Percentiles rank a stretch among this genome's conserved stretches.
Conservation (phyloP, 2,329 filamentous ascomycete species). For the Aspergillus proliferans region DNA sequence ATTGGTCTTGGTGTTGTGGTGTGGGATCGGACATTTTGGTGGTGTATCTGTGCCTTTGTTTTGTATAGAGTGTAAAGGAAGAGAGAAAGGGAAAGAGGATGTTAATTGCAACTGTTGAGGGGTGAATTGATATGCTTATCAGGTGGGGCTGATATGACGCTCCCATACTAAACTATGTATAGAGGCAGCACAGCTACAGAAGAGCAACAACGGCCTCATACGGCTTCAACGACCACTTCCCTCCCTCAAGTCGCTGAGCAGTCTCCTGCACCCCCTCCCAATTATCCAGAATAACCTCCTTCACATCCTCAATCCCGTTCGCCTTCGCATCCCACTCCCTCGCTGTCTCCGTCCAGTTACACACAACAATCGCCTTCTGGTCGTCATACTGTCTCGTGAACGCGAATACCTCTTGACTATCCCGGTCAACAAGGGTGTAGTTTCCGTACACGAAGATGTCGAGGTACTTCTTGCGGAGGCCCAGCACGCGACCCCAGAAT, state of each 20-base stretch:
- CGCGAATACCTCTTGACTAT: constrained; percentile 51
- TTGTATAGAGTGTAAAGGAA: too few relatives aligned
- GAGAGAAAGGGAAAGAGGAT: not conserved
- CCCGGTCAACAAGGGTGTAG: constrained; percentile 50
- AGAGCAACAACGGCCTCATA: not conserved
- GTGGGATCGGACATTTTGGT: not conserved
- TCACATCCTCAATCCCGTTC: constrained; percentile 20
- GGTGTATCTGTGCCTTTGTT: not conserved
- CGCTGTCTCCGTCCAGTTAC: constrained; percentile 26
- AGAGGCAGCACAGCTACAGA: not conserved
- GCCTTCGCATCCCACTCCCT: constrained; percentile 26
- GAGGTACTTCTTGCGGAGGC: constrained; percentile 53
- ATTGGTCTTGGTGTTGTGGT: not conserved
- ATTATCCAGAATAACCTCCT: constrained; percentile 5
- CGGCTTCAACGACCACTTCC: not conserved
- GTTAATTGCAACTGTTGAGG: constrained; percentile 4
- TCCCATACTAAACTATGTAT: not conserved
- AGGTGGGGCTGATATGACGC: too few relatives aligned
- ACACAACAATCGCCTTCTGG: constrained; percentile 26
- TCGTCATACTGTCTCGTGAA: constrained; percentile 43
- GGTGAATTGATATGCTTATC: constrained; percentile 1
- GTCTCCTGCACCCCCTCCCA: not conserved
- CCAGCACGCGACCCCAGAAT: constrained; percentile 58
- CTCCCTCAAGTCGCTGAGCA: not conserved
- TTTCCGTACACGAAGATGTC: constrained; percentile 64